Evolutionary conservation across 2,329 filamentous ascomycete genomes (phyloP).

Genomic region (Neofusicoccum ribis): DNA sequence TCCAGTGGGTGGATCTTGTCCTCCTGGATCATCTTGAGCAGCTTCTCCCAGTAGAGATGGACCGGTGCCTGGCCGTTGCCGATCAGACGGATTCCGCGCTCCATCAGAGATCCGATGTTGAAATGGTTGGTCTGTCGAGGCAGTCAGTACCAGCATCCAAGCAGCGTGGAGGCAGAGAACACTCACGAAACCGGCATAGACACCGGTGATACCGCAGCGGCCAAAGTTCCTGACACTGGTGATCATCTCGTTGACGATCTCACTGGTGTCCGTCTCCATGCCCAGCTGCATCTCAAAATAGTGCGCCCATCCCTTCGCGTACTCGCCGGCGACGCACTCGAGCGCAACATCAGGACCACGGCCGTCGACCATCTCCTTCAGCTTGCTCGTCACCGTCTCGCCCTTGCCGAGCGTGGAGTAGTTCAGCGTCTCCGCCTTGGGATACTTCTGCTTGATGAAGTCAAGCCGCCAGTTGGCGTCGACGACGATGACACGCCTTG

Average conservation of each 20-base stretch:
- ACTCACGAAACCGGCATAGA: conserved; percentile 61
- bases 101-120: conserved; percentile 81
- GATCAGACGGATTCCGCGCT: conserved; percentile 79
- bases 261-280: conserved; percentile 80
- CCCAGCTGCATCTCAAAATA: conserved; percentile 63
- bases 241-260: conserved; percentile 79
- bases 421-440: conserved; percentile 68
- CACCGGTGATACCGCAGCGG: conserved; percentile 74
- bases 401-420: conserved; percentile 63
- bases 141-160: conserved; percentile 13
- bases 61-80: conserved; percentile 71
- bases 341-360: conserved; percentile 71
- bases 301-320: conserved; percentile 62
- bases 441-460: conserved; percentile 65
- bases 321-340: conserved; percentile 67
- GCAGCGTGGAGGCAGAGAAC: neutral
- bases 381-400: conserved; percentile 66
- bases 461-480: conserved; percentile 70
- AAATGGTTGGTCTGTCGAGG: conserved; percentile 69
- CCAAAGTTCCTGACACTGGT: conserved; percentile 71
- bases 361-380: conserved; percentile 73
- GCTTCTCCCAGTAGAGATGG: conserved; percentile 78
- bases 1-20: conserved; percentile 72
- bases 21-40: conserved; percentile 67
- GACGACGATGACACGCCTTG: conserved; percentile 74